Base-by-base conservation (phyloP, 768 basidiomycete genomes). In the Phanerochaete sordida region DNA sequence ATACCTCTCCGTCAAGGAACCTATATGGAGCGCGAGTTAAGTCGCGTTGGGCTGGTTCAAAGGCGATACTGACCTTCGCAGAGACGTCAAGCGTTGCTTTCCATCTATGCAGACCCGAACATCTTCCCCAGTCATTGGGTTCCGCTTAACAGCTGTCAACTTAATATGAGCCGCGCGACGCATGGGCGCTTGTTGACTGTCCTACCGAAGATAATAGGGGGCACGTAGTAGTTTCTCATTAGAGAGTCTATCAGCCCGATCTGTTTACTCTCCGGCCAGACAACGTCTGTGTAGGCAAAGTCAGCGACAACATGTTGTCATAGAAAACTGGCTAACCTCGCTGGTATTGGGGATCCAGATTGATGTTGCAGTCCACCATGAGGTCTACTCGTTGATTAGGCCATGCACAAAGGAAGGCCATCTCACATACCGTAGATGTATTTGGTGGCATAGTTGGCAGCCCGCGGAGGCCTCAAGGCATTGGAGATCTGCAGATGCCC, bases 41-140 rank as follows among this genome's bases (percentile, higher is more conserved):
- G n/a, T n/a, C n/a, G n/a, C n/a, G n/a, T n/a, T n/a, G n/a, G 39
- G 39, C 8, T 5, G n/a, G n/a, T 6, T 11, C 28, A 9, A 44
- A 53, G 55, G 44, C 7, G 23, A 30, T 44, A 46, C 61, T 57
- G 64, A 88, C 87, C 79, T 77, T 62, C 78, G 76, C 27, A 89
- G 82, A 0, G 87, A 87, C 0, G 88, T 87, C 61, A 89, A 68
- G 31, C 88, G 77, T 63, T 89, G 87, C 67, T 89, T 89, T n/a
- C 87, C 87, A 62, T 89, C 88, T 15, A 88, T 86, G 61, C 87
- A 88, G 0, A 77, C 76, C 23, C 81, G 77, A 21, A 66, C 65
- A 62, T 83, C 81, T 7, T 67, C 69, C 3, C 79, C 81, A 33
- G 83, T 77, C 2, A 76, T 71, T 19, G 21, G 13, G 12, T n/a